Evolutionary conservation across 306 rosid species (phyloP), one percentile per base, ranked within the genome.

Genomic region (Pueraria montana): DNA sequence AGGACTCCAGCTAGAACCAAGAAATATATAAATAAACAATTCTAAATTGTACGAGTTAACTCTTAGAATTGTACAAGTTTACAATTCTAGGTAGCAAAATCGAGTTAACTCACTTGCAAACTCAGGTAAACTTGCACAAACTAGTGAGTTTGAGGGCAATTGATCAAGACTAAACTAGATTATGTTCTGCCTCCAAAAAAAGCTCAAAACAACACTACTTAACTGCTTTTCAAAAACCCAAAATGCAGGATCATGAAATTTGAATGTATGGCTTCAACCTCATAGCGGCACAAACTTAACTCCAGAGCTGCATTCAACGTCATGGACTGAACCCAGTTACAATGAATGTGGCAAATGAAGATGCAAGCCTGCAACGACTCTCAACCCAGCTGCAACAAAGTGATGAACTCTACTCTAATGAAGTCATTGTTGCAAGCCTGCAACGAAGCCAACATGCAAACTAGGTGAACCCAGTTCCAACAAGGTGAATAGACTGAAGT

Each of bases 11-110:
- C 34, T 30, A 30, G 34, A 30, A 30, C 34, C 0, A 30, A 30
- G 42, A 72, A 72, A 4, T 55, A 26, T 11, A 30, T 52, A 59
- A 30, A 64, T 63, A 24, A 78, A 64, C 74, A 32, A 17, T 63
- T 50, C 21, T 52, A 67, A 45, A 68, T 14, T n/a, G n/a, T n/a
- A n/a, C n/a, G n/a, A n/a, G n/a, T n/a, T n/a, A n/a, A n/a, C n/a
- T n/a, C n/a, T n/a, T n/a, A n/a, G n/a, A n/a, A 6, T 53, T 3
- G 5, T 56, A 21, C 14, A 4, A 24, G 66, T 59, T 24, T 59
- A 23, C 34, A 59, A 59, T 59, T 8, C 34, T 24, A 24, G 34
- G n/a, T 4, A 11, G 34, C 14, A 12, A 56, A 56, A 59, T 23
- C n/a, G 23, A 58, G 34, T 56, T 56, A n/a, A n/a, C 27, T 58